phyloP scores from a whole-genome alignment of 2,329 filamentous ascomycete species.

The Myriangium duriaei region DNA sequence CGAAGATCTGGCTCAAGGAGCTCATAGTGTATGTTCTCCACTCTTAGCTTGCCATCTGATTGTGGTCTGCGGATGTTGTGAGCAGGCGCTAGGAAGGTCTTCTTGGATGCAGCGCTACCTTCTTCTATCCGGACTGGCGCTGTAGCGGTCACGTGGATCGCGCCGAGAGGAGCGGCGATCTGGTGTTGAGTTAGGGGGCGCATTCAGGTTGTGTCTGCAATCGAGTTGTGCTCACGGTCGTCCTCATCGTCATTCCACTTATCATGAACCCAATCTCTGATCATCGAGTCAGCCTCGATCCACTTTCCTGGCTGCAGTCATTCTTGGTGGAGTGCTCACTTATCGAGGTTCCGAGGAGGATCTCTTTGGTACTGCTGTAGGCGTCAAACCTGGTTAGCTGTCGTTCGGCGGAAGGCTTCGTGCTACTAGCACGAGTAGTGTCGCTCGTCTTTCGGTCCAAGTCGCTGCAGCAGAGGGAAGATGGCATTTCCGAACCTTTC shows the following conservation, averaged over 20 bases:
- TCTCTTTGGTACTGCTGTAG: slow-evolving; percentile 34
- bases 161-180: slow-evolving; percentile 14
- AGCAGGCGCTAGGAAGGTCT: not conserved
- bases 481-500: slow-evolving; percentile 14
- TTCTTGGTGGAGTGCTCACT: slow-evolving; percentile 37
- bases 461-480: too few species aligned
- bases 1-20: slow-evolving; percentile 72
- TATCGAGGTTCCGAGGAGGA: slow-evolving; percentile 53
- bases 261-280: slow-evolving; percentile 86
- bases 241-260: slow-evolving; percentile 65
- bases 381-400: slow-evolving; percentile 17
- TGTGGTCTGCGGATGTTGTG: slow-evolving; percentile 4
- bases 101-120: slow-evolving; percentile 10
- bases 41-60: slow-evolving; percentile 58
- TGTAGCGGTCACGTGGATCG: slow-evolving; percentile 19
- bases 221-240: slow-evolving; percentile 18
- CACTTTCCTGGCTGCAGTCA: slow-evolving; percentile 12
- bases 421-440: slow-evolving; percentile 17
- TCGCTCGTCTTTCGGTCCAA: too few species aligned
- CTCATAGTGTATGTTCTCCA: slow-evolving; percentile 89
- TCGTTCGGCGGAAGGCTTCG: slow-evolving; percentile 10
- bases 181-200: too few species aligned
- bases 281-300: slow-evolving; percentile 13
- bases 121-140: slow-evolving; percentile 16
- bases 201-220: too few species aligned